These are phyloP conservation scores for Fusarium graminum DNA, from an alignment of 2,329 filamentous ascomycete species.

Conservation along the genomic window DNA sequence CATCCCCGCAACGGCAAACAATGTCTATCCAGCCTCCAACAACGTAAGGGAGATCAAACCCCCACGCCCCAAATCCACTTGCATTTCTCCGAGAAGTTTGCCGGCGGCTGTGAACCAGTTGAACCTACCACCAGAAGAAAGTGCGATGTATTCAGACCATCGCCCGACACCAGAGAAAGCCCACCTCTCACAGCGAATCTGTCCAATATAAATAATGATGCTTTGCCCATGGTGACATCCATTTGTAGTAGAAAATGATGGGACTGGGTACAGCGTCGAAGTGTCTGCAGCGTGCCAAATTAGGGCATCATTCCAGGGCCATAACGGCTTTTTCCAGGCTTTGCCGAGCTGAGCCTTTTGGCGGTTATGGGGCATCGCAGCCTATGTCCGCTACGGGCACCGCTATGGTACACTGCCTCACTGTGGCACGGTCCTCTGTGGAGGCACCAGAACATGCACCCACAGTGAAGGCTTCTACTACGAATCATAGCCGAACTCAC, in stretches of 20 bases:
- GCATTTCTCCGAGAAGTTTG: constrained; percentile 72
- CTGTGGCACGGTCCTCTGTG: no score
- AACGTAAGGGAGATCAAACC: constrained; percentile 71
- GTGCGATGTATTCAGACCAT: constrained; percentile 73
- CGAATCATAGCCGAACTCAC: constrained; percentile 75
- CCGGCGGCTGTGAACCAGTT: constrained; percentile 72
- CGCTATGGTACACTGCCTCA: no score
- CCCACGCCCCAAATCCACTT: constrained; percentile 73
- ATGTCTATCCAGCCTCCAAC: constrained; percentile 73
- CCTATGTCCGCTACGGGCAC: no score
- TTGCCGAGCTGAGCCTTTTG: no score
- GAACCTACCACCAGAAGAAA: constrained; percentile 72
- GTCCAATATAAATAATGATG: constrained; percentile 72
- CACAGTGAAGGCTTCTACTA: no score
- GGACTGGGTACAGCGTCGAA: no score
- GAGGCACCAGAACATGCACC: no score
- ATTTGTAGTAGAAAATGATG: no score
- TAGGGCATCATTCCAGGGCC: no score
- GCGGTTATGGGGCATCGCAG: no score
- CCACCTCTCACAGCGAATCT: constrained; percentile 69
- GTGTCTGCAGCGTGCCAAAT: no score
- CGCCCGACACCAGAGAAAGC: constrained; percentile 70
- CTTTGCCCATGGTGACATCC: constrained; percentile 72
- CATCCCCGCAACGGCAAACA: constrained; percentile 71
- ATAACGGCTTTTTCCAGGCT: no score